Evolutionary conservation across 805 yeast species (phyloP), one percentile per base, ranked within the genome.

Genomic region (Tanozyma kutaoensis): DNA sequence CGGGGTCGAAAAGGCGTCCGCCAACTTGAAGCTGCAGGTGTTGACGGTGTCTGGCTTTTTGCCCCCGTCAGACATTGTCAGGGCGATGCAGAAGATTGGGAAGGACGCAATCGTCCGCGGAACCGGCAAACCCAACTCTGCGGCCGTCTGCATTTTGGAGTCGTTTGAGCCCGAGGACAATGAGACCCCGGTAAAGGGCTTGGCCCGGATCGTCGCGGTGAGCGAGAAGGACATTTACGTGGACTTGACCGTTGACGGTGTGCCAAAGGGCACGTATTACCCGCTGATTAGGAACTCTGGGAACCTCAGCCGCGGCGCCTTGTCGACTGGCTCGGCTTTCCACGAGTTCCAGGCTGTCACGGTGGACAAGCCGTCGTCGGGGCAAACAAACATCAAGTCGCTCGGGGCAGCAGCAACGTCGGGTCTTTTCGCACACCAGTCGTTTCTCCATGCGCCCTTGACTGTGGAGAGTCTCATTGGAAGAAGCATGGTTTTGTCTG

Each of bases 101-200:
- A 69, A 73, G 36, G 96, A 88, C 44, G 95, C 95, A 3, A 81
- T 88, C 36, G 77, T 88, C 14, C 63, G 97, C 33, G 97, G 97
- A 5, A 72, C 95, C 0, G 96, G 96, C 3, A 65, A 60, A 31
- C 76, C 93, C 12, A 76, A 86, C 47, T 67, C 80, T 12, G 94
- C 96, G 1, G 95, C 95, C 0, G 97, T 86, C 18, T 73, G 91
- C 37, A 86, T 86, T 25, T 52, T 86, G 30, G 97, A 88, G 46
- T 66, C 78, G 12, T 78, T 76, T 40, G 69, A 60, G 26, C 53
- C 56, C 2, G 53, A 52, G 15, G 69, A 66, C 36, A 34, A 31
- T 14, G 46, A 46, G 10, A 58, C 62, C 22, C 80, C 86, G 0
- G 93, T 88, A 14, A 73, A 78, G 42, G 97, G 97, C 0, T 61